Percentiles rank a stretch among this genome's conserved stretches.
phyloP scores from a whole-genome alignment of 441 rosid species.

The Breynia disticha region DNA sequence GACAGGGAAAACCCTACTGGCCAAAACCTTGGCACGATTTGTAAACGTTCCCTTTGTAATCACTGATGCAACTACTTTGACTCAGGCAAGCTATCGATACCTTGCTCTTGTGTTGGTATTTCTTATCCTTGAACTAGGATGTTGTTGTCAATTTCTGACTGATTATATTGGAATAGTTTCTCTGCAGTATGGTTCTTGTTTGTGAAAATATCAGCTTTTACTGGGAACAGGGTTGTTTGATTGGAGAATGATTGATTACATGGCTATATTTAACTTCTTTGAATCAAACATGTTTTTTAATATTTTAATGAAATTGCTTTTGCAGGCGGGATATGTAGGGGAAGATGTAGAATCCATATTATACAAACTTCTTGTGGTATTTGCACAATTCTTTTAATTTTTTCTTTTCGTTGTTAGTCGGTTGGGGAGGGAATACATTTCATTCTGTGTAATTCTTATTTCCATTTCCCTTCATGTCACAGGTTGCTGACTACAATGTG shows the following conservation, averaged over 20 bases:
- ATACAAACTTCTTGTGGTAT: conserved; percentile 83
- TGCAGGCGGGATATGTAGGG: conserved; percentile 99
- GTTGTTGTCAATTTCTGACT: no score
- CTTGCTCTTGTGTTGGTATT: background rate
- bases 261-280: no score
- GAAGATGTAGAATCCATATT: conserved; percentile 97
- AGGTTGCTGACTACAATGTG: conserved; percentile 96
- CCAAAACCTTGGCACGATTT: conserved; percentile 94
- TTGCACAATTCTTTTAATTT: conserved; percentile 5
- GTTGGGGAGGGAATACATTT: background rate
- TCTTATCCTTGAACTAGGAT: background rate
- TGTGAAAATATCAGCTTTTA: no score
- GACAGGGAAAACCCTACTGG: conserved; percentile 98
- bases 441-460: background rate
- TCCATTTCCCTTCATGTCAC: conserved; percentile 10
- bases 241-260: no score
- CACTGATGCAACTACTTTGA: conserved; percentile 93
- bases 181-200: no score
- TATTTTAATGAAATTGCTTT: conserved; percentile 11
- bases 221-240: no score
- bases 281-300: background rate
- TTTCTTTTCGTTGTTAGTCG: conserved; percentile 1
- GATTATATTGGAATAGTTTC: no score
- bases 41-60: conserved; percentile 98
- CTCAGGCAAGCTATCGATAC: conserved; percentile 63